These are phyloP conservation scores for Neolentinus lepideus DNA, from an alignment of 1,284 basidiomycete genomes.

Conservation along the genomic window DNA sequence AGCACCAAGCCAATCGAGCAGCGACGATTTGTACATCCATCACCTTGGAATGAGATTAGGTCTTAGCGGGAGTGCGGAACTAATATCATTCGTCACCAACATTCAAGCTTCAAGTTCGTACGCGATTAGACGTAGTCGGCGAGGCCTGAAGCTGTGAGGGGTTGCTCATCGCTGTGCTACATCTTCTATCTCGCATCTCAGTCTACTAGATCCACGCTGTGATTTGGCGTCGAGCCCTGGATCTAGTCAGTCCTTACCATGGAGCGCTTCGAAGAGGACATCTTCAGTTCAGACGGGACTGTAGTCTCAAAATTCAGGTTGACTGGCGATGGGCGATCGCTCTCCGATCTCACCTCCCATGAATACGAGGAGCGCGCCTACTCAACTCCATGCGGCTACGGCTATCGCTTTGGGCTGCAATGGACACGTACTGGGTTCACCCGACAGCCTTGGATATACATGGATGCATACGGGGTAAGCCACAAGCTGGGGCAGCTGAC, in stretches of 20 bases:
- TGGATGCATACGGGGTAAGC: not conserved
- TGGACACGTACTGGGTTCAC: not conserved
- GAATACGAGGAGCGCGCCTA: not conserved
- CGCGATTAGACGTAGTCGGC: no score
- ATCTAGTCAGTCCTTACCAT: not conserved
- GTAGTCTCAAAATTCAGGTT: not conserved
- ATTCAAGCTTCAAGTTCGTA: no score
- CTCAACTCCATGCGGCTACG: not conserved
- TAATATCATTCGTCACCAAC: no score
- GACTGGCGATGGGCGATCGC: not conserved
- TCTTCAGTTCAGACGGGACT: not conserved
- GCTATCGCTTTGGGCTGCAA: not conserved
- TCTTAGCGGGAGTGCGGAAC: no score
- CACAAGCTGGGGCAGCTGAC: not conserved
- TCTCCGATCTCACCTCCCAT: not conserved
- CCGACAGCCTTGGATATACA: not conserved
- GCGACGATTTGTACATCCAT: not conserved
- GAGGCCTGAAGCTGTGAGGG: no score
- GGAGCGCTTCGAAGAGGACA: not conserved
- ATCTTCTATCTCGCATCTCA: no score
- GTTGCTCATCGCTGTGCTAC: no score
- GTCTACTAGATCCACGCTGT: no score
- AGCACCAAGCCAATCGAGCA: not conserved
- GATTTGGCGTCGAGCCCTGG: not conserved
- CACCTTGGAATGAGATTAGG: no score